These are phyloP conservation scores for Rhexocercosporidium sp. DNA, from an alignment of 2,329 filamentous ascomycete genomes.

Conservation along the genomic window DNA sequence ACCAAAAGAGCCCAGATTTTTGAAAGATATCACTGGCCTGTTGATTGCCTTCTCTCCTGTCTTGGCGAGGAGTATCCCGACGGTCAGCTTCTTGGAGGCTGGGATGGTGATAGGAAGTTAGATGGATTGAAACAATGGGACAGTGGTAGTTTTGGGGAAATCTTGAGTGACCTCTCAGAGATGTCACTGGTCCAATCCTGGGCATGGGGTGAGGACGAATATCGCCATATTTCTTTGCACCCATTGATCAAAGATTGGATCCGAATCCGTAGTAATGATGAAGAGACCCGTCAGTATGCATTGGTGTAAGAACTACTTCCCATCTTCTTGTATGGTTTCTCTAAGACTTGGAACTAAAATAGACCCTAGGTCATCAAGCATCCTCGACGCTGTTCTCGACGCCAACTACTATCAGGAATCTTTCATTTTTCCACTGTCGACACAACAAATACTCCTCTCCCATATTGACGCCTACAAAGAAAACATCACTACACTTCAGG, in stretches of 20 bases:
- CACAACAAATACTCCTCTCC: slow-evolving; percentile 14
- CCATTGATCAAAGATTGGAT: slow-evolving; percentile 37
- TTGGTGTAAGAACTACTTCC: slow-evolving; percentile 1
- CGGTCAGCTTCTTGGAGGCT: neutral
- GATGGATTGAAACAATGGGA: slow-evolving; percentile 18
- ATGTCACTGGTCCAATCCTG: slow-evolving; percentile 33
- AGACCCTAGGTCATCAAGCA: neutral
- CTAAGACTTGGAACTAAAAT: neutral
- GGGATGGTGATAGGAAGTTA: neutral
- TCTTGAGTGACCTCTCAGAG: slow-evolving; percentile 24
- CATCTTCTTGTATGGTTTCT: neutral
- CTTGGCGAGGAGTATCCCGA: neutral
- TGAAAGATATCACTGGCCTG: slow-evolving; percentile 10
- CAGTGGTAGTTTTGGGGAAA: slow-evolving; percentile 24
- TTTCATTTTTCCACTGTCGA: slow-evolving; percentile 15
- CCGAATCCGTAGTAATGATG: slow-evolving; percentile 20
- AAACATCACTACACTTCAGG: neutral
- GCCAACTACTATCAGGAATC: neutral
- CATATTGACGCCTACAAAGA: slow-evolving; percentile 22
- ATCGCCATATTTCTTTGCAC: slow-evolving; percentile 31
- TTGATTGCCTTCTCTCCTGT: slow-evolving; percentile 11
- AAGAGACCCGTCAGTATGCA: slow-evolving; percentile 16
- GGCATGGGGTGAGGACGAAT: slow-evolving; percentile 19
- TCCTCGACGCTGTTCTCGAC: slow-evolving; percentile 5
- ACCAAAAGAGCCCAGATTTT: neutral